Conservation (phyloP, 2,329 filamentous ascomycete genomes). For the Claviceps fusiformis region DNA sequence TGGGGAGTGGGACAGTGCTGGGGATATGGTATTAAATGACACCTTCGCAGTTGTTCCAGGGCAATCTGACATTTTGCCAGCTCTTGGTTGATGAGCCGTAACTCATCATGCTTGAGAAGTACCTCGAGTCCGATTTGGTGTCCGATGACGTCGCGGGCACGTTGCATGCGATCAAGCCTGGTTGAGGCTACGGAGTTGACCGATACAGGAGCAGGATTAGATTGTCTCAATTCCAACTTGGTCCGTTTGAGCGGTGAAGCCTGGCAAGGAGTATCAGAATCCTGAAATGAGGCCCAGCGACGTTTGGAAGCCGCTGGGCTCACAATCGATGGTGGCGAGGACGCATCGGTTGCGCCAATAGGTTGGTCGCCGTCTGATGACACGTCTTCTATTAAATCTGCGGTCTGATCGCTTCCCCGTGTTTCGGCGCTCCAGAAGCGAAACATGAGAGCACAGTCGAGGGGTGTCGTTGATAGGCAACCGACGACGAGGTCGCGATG, state of each 20-base stretch:
- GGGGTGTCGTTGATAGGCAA: conserved; percentile 10
- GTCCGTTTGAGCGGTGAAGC: conserved; percentile 27
- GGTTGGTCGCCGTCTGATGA: conserved; percentile 19
- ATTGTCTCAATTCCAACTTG: conserved; percentile 19
- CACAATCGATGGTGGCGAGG: neutral
- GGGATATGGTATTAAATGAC: conserved; percentile 83
- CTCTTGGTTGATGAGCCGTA: conserved; percentile 90
- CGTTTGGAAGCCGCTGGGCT: conserved; percentile 21
- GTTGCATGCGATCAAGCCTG: conserved; percentile 24
- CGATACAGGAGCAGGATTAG: neutral
- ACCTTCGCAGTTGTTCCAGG: conserved; percentile 84
- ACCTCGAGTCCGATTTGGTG: conserved; percentile 87
- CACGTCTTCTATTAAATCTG: conserved; percentile 14
- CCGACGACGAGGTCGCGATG: conserved; percentile 8
- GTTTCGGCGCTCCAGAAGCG: conserved; percentile 46
- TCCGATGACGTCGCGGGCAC: conserved; percentile 60
- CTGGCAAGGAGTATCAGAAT: neutral
- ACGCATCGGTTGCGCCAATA: neutral
- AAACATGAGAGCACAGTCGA: conserved; percentile 40
- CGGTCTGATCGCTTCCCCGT: conserved; percentile 40
- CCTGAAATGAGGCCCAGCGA: conserved; percentile 22
- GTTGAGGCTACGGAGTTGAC: conserved; percentile 10
- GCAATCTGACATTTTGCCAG: conserved; percentile 89
- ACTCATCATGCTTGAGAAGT: conserved; percentile 83
- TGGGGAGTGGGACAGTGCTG: conserved; percentile 52